Base-by-base conservation (phyloP, 805 yeast species). In the Yarrowia keelungensis region DNA sequence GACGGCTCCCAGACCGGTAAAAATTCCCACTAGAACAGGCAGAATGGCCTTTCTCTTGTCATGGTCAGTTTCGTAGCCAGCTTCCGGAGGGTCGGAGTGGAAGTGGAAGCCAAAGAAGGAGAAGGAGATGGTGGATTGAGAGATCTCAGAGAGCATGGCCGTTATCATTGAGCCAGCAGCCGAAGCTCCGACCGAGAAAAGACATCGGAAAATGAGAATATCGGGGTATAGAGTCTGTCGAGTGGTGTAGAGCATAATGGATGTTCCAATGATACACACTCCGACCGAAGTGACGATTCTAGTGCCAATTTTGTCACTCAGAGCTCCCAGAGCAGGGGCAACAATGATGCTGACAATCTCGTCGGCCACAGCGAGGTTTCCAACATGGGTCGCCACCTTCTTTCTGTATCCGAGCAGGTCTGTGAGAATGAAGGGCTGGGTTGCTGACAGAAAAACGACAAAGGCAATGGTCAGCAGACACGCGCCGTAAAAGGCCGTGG, bases 1-100 rank as follows among this genome's bases (percentile, higher is more conserved):
- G 1, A 89, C 82, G 1, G 92, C 92, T 61, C 92, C 92, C 16
- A 86, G 74, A 0, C 92, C 92, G 16, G 89, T 81, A 61, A 83
- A 79, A 15, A 86, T 75, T 1, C 93, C 93, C 51, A 89, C 82
- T 26, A 87, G 74, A 0, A 91, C 88, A 0, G 89, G 83, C 67
- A 82, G 79, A 71, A 82, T 84, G 2, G 91, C 92, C 71, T 82
- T 84, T 56, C 80, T 77, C 47, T 78, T 69, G 32, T 69, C 72
- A 19, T 71, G 71, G 12, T 67, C 71, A 70, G 73, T 11, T 43
- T 47, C 51, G 35, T 47, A 62, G 41, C 50, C 45, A 9, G 68
- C 47, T 35, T 42, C 38, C 59, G 71, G 54, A 72, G 71, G 45
- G 72, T 69, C 47, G 8, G 75, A 73, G 58, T 69, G 71, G 51